phyloP scores from a whole-genome alignment of 352 stramenopile species.

The Phytophthora meadii region DNA sequence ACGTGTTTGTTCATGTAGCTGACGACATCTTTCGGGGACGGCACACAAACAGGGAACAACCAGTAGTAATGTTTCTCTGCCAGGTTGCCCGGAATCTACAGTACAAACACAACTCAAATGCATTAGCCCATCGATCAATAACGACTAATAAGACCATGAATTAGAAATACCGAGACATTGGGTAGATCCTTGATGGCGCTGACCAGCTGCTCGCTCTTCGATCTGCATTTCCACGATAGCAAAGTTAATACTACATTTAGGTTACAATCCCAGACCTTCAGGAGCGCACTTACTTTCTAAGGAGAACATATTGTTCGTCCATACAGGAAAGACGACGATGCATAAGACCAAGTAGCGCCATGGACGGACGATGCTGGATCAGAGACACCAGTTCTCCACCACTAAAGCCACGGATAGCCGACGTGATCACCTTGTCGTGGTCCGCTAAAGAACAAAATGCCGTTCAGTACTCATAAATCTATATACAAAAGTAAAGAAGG shows the following conservation, averaged over 20 bases:
- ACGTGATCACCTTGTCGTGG: conserved; percentile 86
- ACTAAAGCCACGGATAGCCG: conserved; percentile 81
- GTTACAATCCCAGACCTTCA: not conserved
- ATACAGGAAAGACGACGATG: conserved; percentile 71
- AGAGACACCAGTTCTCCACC: conserved; percentile 79
- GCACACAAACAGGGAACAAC: conserved; percentile 81
- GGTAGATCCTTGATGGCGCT: conserved; percentile 59
- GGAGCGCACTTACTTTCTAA: conserved; percentile 60
- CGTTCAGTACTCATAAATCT: not conserved
- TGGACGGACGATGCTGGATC: conserved; percentile 78
- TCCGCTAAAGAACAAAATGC: conserved; percentile 42
- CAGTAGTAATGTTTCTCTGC: conserved; percentile 83
- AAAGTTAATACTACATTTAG: too few species aligned
- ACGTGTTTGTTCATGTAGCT: conserved; percentile 81
- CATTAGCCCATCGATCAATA: not conserved
- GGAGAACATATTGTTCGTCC: conserved; percentile 71
- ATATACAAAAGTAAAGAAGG: not conserved
- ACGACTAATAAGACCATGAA: not conserved
- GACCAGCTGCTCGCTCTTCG: conserved; percentile 73
- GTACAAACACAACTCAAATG: conserved; percentile 17
- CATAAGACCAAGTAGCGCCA: conserved; percentile 78
- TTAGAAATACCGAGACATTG: conserved; percentile 53
- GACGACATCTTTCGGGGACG: conserved; percentile 57
- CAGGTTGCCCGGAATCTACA: conserved; percentile 62
- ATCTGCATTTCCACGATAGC: conserved; percentile 29